Evolutionary conservation across 2,329 filamentous ascomycete genomes (phyloP).

Genomic region (Dichotomopilus funicola): DNA sequence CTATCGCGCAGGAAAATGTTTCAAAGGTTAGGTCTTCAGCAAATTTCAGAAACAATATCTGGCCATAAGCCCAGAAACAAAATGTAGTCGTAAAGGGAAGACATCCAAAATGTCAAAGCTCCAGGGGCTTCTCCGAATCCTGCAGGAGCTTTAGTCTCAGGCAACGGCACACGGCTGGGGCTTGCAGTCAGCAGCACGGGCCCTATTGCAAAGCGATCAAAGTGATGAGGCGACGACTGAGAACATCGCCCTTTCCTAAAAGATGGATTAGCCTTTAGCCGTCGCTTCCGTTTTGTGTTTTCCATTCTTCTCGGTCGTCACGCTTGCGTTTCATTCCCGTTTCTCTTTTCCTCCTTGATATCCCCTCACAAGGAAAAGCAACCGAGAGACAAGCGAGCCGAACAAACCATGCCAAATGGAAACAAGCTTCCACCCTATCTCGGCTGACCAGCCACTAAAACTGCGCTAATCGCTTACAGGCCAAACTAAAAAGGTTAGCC

Average conservation of each 20-base stretch:
- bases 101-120: not conserved
- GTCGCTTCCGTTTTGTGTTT: no score
- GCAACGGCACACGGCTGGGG: not conserved
- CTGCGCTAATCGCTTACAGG: constrained; percentile 9
- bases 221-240: no score
- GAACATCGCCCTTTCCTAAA: no score
- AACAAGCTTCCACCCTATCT: constrained; percentile 11
- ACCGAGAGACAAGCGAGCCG: constrained; percentile 5
- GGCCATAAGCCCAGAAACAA: not conserved
- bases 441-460: constrained; percentile 7
- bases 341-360: no score
- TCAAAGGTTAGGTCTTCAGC: not conserved
- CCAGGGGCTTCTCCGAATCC: not conserved
- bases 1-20: constrained; percentile 7
- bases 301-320: no score
- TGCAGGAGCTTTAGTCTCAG: constrained; percentile 2
- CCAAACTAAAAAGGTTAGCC: constrained; percentile 21
- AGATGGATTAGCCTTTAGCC: no score
- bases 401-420: constrained; percentile 11
- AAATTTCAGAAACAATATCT: no score
- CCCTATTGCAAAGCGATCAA: not conserved
- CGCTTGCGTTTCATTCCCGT: not conserved
- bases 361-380: no score
- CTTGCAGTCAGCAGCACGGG: constrained; percentile 20
- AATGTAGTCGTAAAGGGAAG: not conserved